A percentile compares a stretch with the other conserved stretches of the same genome.
Conservation (phyloP, 2,329 filamentous ascomycete species). For the Aspergillus arachidicola region DNA sequence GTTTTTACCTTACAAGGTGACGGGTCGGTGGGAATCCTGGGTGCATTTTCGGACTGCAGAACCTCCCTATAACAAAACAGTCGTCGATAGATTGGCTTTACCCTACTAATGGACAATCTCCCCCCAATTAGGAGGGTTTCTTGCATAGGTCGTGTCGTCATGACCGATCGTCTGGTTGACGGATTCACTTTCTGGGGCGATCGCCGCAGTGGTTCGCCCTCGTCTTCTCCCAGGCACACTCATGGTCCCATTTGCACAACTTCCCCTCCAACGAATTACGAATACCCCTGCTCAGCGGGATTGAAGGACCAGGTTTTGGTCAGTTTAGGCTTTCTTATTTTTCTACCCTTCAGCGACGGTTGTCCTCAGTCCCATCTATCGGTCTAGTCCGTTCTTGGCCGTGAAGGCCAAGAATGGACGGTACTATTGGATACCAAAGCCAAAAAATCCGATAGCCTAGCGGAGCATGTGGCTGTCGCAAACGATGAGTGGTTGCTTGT, state of each 20-base stretch:
- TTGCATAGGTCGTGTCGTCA: constrained; percentile 14
- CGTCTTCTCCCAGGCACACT: constrained; percentile 13
- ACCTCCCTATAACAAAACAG: neutral
- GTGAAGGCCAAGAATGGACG: neutral
- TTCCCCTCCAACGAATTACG: constrained; percentile 1
- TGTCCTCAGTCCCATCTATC: neutral
- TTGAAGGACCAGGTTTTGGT: neutral
- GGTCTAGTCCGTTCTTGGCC: neutral
- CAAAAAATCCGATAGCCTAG: constrained; percentile 6
- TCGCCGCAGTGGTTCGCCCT: constrained; percentile 10
- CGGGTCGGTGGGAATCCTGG: neutral
- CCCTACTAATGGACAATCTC: neutral
- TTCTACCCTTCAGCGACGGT: neutral
- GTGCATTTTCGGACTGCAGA: constrained; percentile 5
- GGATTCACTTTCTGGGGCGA: constrained; percentile 12
- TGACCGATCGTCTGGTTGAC: constrained; percentile 9
- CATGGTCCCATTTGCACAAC: constrained; percentile 10
- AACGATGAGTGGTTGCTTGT: constrained; percentile 12
- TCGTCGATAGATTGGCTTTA: neutral
- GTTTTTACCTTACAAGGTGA: neutral
- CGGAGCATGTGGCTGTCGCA: constrained; percentile 12
- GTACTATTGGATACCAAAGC: constrained; percentile 12
- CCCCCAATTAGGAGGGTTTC: constrained; percentile 6
- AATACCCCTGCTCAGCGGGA: neutral
- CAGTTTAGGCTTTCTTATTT: neutral